A percentile compares a stretch with the other conserved stretches of the same genome.
These are phyloP conservation scores for Raffaelea ambrosiae DNA, from an alignment of 2,329 filamentous ascomycete species.

Conservation along the genomic window DNA sequence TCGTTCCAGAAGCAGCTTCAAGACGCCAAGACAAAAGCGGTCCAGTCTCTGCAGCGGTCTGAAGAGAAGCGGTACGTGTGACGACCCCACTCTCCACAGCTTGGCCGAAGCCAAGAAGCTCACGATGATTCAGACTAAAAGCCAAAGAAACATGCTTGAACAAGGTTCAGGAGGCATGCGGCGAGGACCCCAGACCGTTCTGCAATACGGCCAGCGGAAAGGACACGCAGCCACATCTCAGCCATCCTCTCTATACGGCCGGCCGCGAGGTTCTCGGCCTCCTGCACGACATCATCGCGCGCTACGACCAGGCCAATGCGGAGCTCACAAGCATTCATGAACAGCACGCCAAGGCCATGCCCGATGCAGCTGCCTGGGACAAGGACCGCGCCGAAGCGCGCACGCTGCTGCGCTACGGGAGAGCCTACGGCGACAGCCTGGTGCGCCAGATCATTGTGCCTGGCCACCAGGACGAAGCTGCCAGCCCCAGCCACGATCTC, in stretches of 20 bases:
- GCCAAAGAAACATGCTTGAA: not conserved
- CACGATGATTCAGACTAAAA: not conserved
- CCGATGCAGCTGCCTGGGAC: constrained; percentile 6
- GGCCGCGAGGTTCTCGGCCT: constrained; percentile 9
- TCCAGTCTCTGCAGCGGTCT: constrained; percentile 1
- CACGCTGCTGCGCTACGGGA: constrained; percentile 13
- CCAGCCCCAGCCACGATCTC: not conserved
- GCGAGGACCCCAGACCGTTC: not conserved
- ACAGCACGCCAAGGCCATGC: not conserved
- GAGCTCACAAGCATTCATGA: not conserved
- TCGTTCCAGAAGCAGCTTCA: constrained; percentile 6
- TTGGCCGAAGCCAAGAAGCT: too few relatives aligned
- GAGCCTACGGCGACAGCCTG: constrained; percentile 13
- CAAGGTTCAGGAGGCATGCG: constrained; percentile 1
- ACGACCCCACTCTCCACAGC: too few relatives aligned
- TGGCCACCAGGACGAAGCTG: too few relatives aligned
- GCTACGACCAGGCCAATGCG: constrained; percentile 8
- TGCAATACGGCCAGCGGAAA: not conserved
- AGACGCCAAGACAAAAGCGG: constrained; percentile 1
- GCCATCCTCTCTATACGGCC: constrained; percentile 6
- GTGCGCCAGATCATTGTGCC: constrained; percentile 13
- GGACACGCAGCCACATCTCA: not conserved
- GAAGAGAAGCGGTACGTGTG: constrained; percentile 3
- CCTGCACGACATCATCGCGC: constrained; percentile 4
- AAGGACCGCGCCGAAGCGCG: constrained; percentile 11